Conservation (phyloP, 441 rosid species). For the Eutrema salsugineum region DNA sequence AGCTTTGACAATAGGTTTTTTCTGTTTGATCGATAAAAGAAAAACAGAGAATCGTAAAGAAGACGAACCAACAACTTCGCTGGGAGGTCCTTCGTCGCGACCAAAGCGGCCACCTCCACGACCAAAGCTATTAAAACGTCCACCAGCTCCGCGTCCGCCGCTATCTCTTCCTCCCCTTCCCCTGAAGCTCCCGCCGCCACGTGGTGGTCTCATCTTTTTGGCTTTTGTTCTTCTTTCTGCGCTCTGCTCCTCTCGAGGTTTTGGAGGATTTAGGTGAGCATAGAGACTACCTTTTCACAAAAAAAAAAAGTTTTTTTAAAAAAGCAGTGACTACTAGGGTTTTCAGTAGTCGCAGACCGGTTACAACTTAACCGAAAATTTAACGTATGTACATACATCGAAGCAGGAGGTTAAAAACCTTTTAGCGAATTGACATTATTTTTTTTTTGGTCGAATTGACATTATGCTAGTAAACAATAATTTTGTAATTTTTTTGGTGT, state of each 20-base stretch:
- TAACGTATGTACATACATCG: not conserved
- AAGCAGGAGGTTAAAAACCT: not conserved
- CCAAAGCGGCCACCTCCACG: slow-evolving; percentile 44
- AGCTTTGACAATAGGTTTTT: slow-evolving; percentile 36
- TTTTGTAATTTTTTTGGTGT: no score
- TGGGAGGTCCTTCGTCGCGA: slow-evolving; percentile 88
- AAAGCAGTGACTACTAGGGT: not conserved
- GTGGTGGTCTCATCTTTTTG: slow-evolving; percentile 62
- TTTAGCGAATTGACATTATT: not conserved
- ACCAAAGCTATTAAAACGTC: slow-evolving; percentile 26
- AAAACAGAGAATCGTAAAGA: not conserved
- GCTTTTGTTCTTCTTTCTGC: not conserved
- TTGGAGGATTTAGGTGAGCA: not conserved
- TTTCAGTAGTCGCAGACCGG: slow-evolving; percentile 7
- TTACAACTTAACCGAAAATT: slow-evolving; percentile 5
- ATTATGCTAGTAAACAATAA: no score
- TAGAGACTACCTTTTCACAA: not conserved
- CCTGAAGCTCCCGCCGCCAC: slow-evolving; percentile 56
- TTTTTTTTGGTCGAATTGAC: no score
- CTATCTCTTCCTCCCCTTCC: slow-evolving; percentile 82
- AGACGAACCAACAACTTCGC: slow-evolving; percentile 69
- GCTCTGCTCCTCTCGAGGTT: not conserved
- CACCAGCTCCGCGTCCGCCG: slow-evolving; percentile 42
- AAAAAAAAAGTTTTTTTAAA: not conserved
- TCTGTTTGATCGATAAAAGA: not conserved